These are phyloP conservation scores for Malus orientalis DNA, from an alignment of 306 rosid genomes.

Conservation along the genomic window DNA sequence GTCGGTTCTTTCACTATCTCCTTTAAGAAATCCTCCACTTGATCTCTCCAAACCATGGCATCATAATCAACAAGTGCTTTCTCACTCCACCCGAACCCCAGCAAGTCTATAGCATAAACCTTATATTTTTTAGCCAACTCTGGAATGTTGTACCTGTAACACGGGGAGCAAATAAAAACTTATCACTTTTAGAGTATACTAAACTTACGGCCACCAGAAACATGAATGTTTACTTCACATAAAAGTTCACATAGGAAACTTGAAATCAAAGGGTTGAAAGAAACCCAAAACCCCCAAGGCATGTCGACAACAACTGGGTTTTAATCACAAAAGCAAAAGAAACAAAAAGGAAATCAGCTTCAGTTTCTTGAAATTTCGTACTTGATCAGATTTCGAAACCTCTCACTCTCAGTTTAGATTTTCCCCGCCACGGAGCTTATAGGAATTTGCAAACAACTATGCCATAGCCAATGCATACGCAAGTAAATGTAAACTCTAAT, in stretches of 20 bases:
- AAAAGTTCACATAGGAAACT: neutral
- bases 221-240: neutral
- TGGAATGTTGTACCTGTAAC: constrained; percentile 76
- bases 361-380: neutral
- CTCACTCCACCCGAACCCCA: constrained; percentile 99
- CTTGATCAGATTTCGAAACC: neutral
- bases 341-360: neutral
- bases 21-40: constrained; percentile 75
- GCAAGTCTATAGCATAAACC: constrained; percentile 91
- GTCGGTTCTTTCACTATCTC: constrained; percentile 86
- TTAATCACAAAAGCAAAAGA: neutral
- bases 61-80: constrained; percentile 89
- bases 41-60: constrained; percentile 90
- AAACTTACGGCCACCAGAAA: neutral
- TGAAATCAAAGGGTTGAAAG: neutral
- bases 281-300: neutral
- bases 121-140: constrained; percentile 77
- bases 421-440: no score
- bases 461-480: neutral
- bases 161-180: neutral
- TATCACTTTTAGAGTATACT: neutral
- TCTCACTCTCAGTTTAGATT: neutral
- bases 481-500: neutral
- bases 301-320: neutral
- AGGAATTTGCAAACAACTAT: neutral